Conservation (phyloP, 2,329 filamentous ascomycete genomes). For the Fusarium goolgardi region DNA sequence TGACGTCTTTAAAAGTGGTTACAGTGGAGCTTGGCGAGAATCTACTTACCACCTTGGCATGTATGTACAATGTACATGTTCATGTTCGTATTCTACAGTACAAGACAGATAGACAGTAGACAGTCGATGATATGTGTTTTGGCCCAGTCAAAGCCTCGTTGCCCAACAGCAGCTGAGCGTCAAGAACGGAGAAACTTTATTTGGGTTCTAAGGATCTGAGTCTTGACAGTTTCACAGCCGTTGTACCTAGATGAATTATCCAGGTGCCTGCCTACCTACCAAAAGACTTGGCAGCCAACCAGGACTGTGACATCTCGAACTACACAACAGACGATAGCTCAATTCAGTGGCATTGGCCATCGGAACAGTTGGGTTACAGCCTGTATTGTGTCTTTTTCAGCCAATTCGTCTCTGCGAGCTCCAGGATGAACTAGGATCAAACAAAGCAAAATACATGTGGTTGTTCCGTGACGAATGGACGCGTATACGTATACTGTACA, state of each 20-base stretch:
- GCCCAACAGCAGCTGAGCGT: background rate
- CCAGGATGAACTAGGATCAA: background rate
- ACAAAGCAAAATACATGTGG: background rate
- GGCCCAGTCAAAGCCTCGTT: background rate
- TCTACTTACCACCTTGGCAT: background rate
- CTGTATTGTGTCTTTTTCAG: background rate
- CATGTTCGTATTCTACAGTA: conserved; percentile 10
- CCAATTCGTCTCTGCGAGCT: background rate
- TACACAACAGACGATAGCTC: background rate
- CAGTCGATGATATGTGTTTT: conserved; percentile 1
- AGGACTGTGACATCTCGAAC: conserved; percentile 3
- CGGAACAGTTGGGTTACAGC: background rate
- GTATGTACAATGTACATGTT: background rate
- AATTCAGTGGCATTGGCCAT: background rate
- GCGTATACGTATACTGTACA: conserved; percentile 35
- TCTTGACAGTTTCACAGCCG: background rate
- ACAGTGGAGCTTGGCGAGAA: conserved; percentile 1
- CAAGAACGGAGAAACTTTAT: background rate
- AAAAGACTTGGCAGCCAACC: background rate
- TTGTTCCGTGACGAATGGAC: conserved; percentile 29
- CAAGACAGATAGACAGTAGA: conserved; percentile 1
- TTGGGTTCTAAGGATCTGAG: background rate
- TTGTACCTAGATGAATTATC: background rate
- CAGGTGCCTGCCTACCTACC: background rate
- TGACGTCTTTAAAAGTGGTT: conserved; percentile 9